Conservation (phyloP, 148 eudicot species). For the Salicornia ramosissima region DNA sequence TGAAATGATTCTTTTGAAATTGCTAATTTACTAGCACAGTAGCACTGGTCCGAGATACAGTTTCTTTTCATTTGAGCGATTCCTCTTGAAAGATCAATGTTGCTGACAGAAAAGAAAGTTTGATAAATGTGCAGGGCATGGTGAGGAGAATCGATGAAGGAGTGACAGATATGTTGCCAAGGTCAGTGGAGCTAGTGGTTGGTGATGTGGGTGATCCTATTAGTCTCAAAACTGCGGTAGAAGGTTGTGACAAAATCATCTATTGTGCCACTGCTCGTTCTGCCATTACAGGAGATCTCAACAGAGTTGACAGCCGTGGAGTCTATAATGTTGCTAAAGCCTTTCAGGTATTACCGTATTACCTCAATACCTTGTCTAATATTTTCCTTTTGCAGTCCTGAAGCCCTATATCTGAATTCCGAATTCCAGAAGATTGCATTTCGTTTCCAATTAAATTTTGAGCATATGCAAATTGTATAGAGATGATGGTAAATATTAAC, state of each 20-base stretch:
- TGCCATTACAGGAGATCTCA: constrained; percentile 87
- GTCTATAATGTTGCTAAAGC: constrained; percentile 86
- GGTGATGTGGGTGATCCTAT: constrained; percentile 95
- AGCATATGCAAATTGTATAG: neutral
- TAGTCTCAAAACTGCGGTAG: constrained; percentile 53
- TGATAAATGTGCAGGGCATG: constrained; percentile 47
- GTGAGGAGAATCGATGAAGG: constrained; percentile 67
- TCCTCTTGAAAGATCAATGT: constrained; percentile 6
- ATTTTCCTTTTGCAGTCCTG: neutral
- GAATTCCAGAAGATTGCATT: neutral
- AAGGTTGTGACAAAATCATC: constrained; percentile 84
- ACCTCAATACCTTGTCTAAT: no score
- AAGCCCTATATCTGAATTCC: neutral
- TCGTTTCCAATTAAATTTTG: neutral
- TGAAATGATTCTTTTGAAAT: neutral
- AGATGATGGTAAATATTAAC: no score
- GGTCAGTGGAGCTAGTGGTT: constrained; percentile 76
- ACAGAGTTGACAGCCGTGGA: constrained; percentile 81
- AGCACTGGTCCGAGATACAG: neutral
- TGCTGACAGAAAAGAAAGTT: neutral
- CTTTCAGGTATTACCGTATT: constrained; percentile 70
- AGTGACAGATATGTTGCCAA: constrained; percentile 80
- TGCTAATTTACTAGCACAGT: neutral
- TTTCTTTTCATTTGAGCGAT: neutral
- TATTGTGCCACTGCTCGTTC: constrained; percentile 98